Evolutionary conservation across 1,284 basidiomycete genomes (phyloP).

Genomic region (Trichosporon inkin): DNA sequence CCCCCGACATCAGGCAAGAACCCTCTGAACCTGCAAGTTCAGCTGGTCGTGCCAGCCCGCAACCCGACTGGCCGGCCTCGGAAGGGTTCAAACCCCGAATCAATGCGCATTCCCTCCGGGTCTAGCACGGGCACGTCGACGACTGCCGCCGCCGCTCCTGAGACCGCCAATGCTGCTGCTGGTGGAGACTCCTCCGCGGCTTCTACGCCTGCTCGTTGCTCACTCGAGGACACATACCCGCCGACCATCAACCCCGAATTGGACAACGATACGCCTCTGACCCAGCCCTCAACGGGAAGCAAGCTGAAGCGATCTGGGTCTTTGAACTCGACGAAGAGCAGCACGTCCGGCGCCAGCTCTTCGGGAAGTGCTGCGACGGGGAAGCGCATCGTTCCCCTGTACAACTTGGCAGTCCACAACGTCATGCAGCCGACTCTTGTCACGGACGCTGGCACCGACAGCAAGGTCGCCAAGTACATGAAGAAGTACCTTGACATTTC

Average conservation of each 20-base stretch:
- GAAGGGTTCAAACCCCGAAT: constrained; percentile 6
- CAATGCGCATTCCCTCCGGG: background rate
- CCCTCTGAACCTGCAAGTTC: constrained; percentile 87
- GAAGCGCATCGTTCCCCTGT: constrained; percentile 78
- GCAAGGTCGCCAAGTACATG: constrained; percentile 84
- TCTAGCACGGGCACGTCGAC: background rate
- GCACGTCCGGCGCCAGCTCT: constrained; percentile 16
- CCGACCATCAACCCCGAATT: background rate
- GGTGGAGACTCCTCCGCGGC: constrained; percentile 4
- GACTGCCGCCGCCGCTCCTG: background rate
- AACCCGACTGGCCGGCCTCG: background rate
- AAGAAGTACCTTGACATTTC: constrained; percentile 78
- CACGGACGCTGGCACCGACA: constrained; percentile 70
- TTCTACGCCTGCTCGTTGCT: constrained; percentile 13
- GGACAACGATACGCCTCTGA: background rate
- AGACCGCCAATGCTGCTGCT: background rate
- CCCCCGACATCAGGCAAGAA: constrained; percentile 71
- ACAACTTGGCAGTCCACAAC: constrained; percentile 83
- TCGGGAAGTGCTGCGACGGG: constrained; percentile 8
- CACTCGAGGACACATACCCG: constrained; percentile 10
- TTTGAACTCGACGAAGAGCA: constrained; percentile 23
- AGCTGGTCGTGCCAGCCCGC: constrained; percentile 60
- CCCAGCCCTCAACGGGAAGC: background rate
- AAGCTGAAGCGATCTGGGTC: constrained; percentile 28
- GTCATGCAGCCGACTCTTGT: constrained; percentile 86